Conservation (phyloP, 805 yeast species). For the Zygotorulaspora sp. region DNA sequence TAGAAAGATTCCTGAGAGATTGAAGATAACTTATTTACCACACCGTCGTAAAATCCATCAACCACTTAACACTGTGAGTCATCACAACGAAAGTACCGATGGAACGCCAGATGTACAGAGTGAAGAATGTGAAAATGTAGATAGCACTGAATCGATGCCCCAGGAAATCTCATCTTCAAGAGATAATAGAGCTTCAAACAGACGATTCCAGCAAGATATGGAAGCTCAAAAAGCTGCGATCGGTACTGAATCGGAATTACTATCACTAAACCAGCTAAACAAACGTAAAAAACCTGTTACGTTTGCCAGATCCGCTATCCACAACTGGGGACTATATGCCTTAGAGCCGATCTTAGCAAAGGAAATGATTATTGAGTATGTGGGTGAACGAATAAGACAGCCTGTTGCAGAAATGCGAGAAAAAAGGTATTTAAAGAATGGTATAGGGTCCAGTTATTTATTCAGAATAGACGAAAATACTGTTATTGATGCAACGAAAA, state of each 20-base stretch:
- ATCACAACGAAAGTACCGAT: constrained; percentile 47
- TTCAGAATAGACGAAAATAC: constrained; percentile 91
- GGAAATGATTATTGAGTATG: constrained; percentile 97
- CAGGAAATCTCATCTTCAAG: constrained; percentile 63
- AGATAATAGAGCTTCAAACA: constrained; percentile 77
- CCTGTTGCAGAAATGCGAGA: constrained; percentile 94
- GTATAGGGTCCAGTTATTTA: constrained; percentile 91
- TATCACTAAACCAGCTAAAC: constrained; percentile 80
- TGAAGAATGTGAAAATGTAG: constrained; percentile 22
- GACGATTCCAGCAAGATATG: constrained; percentile 86
- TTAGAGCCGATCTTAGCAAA: constrained; percentile 91
- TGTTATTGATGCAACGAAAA: constrained; percentile 94
- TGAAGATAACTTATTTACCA: constrained; percentile 72
- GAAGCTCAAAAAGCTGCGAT: constrained; percentile 72
- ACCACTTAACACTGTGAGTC: constrained; percentile 70
- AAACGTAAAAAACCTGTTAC: constrained; percentile 90
- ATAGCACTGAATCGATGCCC: constrained; percentile 12
- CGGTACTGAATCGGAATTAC: constrained; percentile 75
- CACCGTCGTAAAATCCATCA: constrained; percentile 66
- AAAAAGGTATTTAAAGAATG: constrained; percentile 75
- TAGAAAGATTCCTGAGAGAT: constrained; percentile 62
- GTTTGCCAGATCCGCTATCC: constrained; percentile 96
- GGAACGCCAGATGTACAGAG: constrained; percentile 15
- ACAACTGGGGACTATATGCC: constrained; percentile 97
- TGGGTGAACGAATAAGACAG: constrained; percentile 90